Base-by-base conservation (phyloP, 805 yeast species). In the Candida pseudofarinosa region DNA sequence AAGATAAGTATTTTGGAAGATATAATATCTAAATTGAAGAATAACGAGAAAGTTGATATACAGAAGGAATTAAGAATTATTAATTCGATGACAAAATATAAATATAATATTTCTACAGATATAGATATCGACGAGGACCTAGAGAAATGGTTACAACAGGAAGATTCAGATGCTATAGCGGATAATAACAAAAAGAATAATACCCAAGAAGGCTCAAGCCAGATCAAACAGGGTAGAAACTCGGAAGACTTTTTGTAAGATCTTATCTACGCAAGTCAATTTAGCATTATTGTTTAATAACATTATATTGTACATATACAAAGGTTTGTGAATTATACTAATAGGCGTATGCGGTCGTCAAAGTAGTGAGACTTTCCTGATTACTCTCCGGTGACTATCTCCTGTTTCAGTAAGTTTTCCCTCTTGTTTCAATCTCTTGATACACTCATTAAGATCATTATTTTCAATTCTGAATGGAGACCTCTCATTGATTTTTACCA, bases 351-450 rank as follows among this genome's bases (percentile, higher is more conserved):
- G 7, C 12, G 32, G 19, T 20, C 19, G 16, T 37, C 35, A 37
- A 19, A 35, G 19, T 18, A 45, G 31, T 10, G 51, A 40, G 14
- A 58, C 52, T 40, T 53, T 61, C 39, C 63, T 49, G 26, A 87
- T 74, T 17, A 80, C 75, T 60, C 90, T 75, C 55, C 86, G 73
- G 45, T 76, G 78, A 40, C 87, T 84, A 45, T 83, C 88, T 14
- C 95, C 96, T 31, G 78, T 67, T 34, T 85, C 80, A 6, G 76
- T 71, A 19, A 88, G 63, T 55, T 77, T 78, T 43, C 84, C 86
- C 55, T 88, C 96, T 43, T 79, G 82, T 45, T 76, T 85, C 50
- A 88, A 69, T 45, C 86, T 69, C 45, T 81, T 73, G 46, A 88
- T 59, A 2, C 80, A 82, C 36, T 83, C 90, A 35, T 80, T 73